A percentile compares a stretch with the other conserved stretches of the same genome.
These are phyloP conservation scores for Pythium insidiosum DNA, from an alignment of 352 stramenopile genomes.

Conservation along the genomic window DNA sequence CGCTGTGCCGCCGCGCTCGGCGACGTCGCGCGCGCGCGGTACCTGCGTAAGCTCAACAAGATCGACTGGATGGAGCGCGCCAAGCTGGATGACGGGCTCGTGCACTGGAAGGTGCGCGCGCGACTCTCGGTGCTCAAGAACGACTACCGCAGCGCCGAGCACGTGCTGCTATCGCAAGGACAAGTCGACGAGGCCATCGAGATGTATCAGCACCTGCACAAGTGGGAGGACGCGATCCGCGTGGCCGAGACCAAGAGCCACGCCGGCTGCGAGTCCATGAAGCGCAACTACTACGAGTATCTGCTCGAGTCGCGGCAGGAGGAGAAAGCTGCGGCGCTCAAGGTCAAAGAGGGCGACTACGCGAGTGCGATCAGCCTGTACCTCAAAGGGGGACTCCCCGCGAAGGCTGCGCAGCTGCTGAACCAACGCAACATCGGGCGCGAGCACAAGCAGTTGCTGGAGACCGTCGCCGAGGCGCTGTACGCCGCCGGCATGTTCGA, in stretches of 20 bases:
- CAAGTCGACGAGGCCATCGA: conserved; percentile 91
- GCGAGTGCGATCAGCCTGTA: conserved; percentile 89
- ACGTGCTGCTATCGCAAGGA: conserved; percentile 86
- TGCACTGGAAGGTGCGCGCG: conserved; percentile 85
- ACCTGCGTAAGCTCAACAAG: conserved; percentile 89
- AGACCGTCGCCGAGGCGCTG: conserved; percentile 87
- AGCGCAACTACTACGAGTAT: conserved; percentile 89
- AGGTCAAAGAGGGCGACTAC: conserved; percentile 90
- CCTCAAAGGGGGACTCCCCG: conserved; percentile 88
- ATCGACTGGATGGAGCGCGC: conserved; percentile 72
- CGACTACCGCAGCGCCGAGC: conserved; percentile 87
- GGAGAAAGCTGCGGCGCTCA: conserved; percentile 86
- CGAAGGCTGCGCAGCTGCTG: conserved; percentile 85
- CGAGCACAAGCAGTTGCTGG: conserved; percentile 85
- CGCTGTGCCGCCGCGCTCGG: conserved; percentile 88
- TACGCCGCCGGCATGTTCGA: conserved; percentile 88
- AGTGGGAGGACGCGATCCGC: conserved; percentile 92
- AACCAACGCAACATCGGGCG: conserved; percentile 79
- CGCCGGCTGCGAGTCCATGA: conserved; percentile 78
- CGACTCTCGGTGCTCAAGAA: conserved; percentile 83
- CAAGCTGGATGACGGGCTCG: conserved; percentile 64
- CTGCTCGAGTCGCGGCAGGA: conserved; percentile 89
- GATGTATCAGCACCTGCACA: conserved; percentile 93
- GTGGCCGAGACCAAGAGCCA: conserved; percentile 86
- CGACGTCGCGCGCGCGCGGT: conserved; percentile 84